A percentile compares a stretch with the other conserved stretches of the same genome.
These are phyloP conservation scores for Serpula lacrymans DNA, from an alignment of 768 basidiomycete species.

Conservation along the genomic window DNA sequence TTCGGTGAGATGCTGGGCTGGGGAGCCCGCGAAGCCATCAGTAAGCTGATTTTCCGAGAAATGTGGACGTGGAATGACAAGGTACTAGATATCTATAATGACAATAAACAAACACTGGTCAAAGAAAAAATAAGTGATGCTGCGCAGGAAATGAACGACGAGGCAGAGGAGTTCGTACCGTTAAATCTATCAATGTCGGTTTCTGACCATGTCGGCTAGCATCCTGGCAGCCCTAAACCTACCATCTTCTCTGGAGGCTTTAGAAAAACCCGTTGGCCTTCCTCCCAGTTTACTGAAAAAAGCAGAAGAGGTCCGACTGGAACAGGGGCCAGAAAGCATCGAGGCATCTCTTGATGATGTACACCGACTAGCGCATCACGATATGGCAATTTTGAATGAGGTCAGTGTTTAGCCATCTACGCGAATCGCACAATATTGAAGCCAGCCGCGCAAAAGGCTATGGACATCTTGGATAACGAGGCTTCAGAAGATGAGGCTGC, in stretches of 20 bases:
- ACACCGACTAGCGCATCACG: slow-evolving; percentile 57
- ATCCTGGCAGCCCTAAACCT: slow-evolving; percentile 69
- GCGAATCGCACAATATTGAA: background rate
- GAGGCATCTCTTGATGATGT: slow-evolving; percentile 73
- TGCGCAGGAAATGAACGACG: slow-evolving; percentile 60
- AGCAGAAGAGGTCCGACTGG: slow-evolving; percentile 78
- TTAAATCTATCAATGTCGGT: background rate
- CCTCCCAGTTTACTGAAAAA: slow-evolving; percentile 85
- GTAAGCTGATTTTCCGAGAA: slow-evolving; percentile 41
- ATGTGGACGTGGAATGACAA: background rate
- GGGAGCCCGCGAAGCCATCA: slow-evolving; percentile 87
- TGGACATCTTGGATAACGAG: slow-evolving; percentile 89
- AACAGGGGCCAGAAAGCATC: slow-evolving; percentile 72
- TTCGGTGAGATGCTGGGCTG: slow-evolving; percentile 78
- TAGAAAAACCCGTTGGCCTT: slow-evolving; percentile 83
- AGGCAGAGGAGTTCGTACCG: slow-evolving; percentile 53
- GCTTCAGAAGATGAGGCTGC: slow-evolving; percentile 79
- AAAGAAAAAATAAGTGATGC: slow-evolving; percentile 61
- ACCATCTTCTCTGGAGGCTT: slow-evolving; percentile 81
- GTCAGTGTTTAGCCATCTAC: slow-evolving; percentile 36
- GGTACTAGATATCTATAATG: slow-evolving; percentile 70
- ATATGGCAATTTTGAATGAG: slow-evolving; percentile 68
- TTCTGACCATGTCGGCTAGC: slow-evolving; percentile 33
- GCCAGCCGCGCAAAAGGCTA: slow-evolving; percentile 46
- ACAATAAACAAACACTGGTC: slow-evolving; percentile 70